Percentiles rank a stretch among this genome's conserved stretches.
phyloP scores from a whole-genome alignment of 2,329 filamentous ascomycete species.

The Clarireedia hainanense region DNA sequence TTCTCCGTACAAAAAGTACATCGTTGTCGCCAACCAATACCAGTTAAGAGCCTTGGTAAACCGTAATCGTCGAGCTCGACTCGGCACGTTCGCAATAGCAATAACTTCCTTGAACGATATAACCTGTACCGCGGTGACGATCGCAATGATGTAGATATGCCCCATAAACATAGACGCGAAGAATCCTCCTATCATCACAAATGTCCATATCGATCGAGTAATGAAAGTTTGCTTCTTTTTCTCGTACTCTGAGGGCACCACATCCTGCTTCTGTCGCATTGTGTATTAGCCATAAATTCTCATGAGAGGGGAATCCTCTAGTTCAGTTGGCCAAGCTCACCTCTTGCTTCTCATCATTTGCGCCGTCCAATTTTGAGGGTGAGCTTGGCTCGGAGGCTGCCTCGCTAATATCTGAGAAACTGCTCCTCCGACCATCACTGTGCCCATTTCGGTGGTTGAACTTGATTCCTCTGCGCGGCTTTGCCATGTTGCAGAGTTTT shows the following conservation, averaged over 20 bases:
- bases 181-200: constrained; percentile 94
- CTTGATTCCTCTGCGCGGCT: constrained; percentile 45
- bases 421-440: constrained; percentile 46
- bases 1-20: constrained; percentile 99
- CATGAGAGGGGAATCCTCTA: neutral
- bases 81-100: constrained; percentile 91
- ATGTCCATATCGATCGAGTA: constrained; percentile 92
- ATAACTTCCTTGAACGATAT: constrained; percentile 99
- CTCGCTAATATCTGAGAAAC: constrained; percentile 65
- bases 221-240: constrained; percentile 99
- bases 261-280: constrained; percentile 14
- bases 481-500: constrained; percentile 31
- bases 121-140: constrained; percentile 90
- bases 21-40: constrained; percentile 98
- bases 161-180: constrained; percentile 89
- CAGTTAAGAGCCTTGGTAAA: constrained; percentile 97
- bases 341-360: constrained; percentile 28
- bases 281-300: constrained; percentile 15
- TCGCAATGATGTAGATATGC: constrained; percentile 92
- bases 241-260: constrained; percentile 66
- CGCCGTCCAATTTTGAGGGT: constrained; percentile 21
- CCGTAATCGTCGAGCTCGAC: constrained; percentile 78
- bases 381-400: constrained; percentile 36
- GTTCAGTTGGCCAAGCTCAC: neutral
- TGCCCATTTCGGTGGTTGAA: constrained; percentile 35